Percentiles rank a stretch among this genome's conserved stretches.
These are phyloP conservation scores for Leishmania aethiopica DNA, from an alignment of 208 protist genomes.

Conservation along the genomic window DNA sequence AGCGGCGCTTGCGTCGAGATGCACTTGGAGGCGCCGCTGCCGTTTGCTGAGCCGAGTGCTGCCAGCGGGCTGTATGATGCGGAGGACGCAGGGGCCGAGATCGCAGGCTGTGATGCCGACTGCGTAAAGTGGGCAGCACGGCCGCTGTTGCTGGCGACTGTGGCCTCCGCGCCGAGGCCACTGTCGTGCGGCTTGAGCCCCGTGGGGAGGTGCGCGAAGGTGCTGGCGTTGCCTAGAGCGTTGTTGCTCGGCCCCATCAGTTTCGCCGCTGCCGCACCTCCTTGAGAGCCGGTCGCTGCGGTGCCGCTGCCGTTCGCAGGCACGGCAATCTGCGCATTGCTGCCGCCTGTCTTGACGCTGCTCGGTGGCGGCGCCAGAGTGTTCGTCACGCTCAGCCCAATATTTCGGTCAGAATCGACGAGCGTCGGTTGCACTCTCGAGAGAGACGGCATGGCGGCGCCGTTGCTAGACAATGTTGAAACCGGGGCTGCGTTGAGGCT, in stretches of 20 bases:
- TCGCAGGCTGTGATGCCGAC: neutral
- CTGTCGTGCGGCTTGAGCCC: neutral
- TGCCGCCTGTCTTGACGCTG: neutral
- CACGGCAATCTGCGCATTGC: neutral
- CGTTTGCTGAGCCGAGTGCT: neutral
- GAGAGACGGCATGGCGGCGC: neutral
- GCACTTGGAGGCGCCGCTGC: neutral
- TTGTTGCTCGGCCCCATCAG: constrained; percentile 1
- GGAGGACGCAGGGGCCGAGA: neutral
- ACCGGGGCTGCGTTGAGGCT: neutral
- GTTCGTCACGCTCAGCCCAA: neutral
- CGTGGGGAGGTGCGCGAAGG: neutral
- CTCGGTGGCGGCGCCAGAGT: neutral
- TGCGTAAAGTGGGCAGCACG: neutral
- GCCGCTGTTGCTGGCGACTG: neutral
- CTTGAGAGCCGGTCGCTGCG: neutral
- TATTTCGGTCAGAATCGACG: neutral
- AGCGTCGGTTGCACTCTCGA: neutral
- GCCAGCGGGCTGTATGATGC: neutral
- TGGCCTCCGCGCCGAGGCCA: neutral
- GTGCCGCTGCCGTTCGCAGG: neutral
- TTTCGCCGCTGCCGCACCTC: neutral
- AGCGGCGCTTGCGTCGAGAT: neutral
- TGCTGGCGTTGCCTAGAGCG: neutral
- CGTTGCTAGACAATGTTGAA: neutral